phyloP scores from a whole-genome alignment of 1,284 basidiomycete genomes.

The Leucoagaricus sp. region DNA sequence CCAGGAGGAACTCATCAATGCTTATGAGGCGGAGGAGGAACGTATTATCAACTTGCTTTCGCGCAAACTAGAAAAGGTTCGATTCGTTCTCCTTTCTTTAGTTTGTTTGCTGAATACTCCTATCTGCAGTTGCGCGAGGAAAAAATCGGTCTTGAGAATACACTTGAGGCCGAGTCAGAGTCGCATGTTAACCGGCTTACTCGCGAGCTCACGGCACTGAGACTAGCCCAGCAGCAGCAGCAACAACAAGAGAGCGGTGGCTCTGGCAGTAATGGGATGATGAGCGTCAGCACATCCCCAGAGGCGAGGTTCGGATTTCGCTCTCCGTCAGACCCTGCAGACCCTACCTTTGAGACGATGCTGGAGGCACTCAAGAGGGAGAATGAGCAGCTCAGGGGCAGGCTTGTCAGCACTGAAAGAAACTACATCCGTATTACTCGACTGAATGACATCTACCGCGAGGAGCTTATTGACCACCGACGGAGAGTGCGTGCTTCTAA shows the following conservation, averaged over 20 bases:
- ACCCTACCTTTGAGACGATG: slow-evolving; percentile 62
- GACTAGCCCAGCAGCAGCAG: slow-evolving; percentile 50
- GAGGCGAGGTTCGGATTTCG: slow-evolving; percentile 31
- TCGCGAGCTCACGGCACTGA: slow-evolving; percentile 66
- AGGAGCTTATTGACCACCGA: slow-evolving; percentile 77
- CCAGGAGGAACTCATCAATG: slow-evolving; percentile 78
- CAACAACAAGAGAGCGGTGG: slow-evolving; percentile 26
- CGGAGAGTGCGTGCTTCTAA: slow-evolving; percentile 60
- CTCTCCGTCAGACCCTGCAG: slow-evolving; percentile 36
- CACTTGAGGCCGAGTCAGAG: slow-evolving; percentile 78
- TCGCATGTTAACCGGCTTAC: slow-evolving; percentile 74
- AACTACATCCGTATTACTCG: slow-evolving; percentile 71
- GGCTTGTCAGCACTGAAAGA: slow-evolving; percentile 69
- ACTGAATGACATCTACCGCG: slow-evolving; percentile 78
- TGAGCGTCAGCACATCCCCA: slow-evolving; percentile 36
- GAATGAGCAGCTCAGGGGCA: slow-evolving; percentile 68
- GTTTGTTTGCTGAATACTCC: not conserved
- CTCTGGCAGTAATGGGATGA: slow-evolving; percentile 25
- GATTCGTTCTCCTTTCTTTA: not conserved
- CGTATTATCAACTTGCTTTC: slow-evolving; percentile 80
- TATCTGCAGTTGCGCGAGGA: slow-evolving; percentile 67
- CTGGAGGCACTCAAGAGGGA: slow-evolving; percentile 73
- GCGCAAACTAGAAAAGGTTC: slow-evolving; percentile 76
- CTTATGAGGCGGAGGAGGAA: slow-evolving; percentile 86
- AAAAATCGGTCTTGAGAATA: slow-evolving; percentile 81